Percentiles rank a stretch among this genome's conserved stretches.
Evolutionary conservation across 768 basidiomycete species (phyloP).

Genomic region (Royoungia palumana): DNA sequence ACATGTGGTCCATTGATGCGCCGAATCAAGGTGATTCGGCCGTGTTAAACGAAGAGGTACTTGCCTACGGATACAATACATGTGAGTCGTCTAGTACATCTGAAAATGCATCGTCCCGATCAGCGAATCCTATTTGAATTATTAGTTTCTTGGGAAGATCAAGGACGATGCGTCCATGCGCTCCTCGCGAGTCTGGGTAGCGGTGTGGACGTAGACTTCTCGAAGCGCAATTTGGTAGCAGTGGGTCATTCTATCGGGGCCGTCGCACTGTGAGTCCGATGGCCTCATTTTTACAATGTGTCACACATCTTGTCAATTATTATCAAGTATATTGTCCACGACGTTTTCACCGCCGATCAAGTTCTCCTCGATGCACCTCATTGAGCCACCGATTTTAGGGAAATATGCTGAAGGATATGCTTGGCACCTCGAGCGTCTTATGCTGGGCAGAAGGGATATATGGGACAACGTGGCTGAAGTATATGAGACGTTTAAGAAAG

Average conservation of each 20-base stretch:
- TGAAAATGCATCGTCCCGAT: neutral
- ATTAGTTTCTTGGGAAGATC: slow-evolving; percentile 6
- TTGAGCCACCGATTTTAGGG: neutral
- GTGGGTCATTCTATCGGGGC: slow-evolving; percentile 1
- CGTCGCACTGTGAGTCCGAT: neutral
- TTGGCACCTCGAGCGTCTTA: neutral
- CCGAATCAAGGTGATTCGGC: slow-evolving; percentile 12
- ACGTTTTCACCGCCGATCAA: slow-evolving; percentile 3
- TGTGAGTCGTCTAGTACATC: neutral
- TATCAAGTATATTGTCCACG: neutral
- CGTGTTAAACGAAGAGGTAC: slow-evolving; percentile 5
- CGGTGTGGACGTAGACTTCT: slow-evolving; percentile 5
- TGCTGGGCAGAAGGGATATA: neutral
- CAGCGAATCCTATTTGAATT: neutral
- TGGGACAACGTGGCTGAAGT: neutral
- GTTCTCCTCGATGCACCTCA: slow-evolving; percentile 7
- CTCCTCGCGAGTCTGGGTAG: slow-evolving; percentile 1
- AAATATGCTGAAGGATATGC: neutral
- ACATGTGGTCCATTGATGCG: slow-evolving; percentile 7
- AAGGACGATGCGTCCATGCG: slow-evolving; percentile 1
- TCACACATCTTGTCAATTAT: neutral
- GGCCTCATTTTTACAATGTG: neutral
- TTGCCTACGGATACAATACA: neutral
- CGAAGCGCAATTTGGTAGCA: neutral
- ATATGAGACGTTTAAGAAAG: neutral